Base-by-base conservation (phyloP, 257 asterid species). In the Petrea volubilis region DNA sequence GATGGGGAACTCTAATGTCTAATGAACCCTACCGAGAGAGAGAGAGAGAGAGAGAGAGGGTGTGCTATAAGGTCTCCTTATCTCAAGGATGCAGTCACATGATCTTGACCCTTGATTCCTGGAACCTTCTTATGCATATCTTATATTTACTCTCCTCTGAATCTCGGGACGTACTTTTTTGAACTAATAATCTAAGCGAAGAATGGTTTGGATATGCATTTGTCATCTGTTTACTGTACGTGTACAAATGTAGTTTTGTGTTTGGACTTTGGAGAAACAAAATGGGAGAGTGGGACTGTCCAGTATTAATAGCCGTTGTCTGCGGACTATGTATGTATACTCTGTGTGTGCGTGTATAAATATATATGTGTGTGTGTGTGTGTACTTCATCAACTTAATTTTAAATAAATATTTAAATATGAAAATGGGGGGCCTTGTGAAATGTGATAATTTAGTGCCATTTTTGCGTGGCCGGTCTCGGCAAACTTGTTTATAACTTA, bases 261-360 rank as follows among this genome's bases (percentile, higher is more conserved):
- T 52, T 77, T 67, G 80, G 83, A 82, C 81, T 52, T 77, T 67
- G 80, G 83, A 82, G 70, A 75, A 68, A 57, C 67, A 72, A 67
- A 72, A 76, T 75, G 49, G 78, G 79, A 71, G 57, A 63, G 85
- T 80, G 86, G 86, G 85, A 71, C 87, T 82, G 87, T 60, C 84
- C 83, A 87, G 52, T 83, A 85, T 87, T 85, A 90, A 84, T 87
- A 84, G 87, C 92, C 89, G 89, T 66, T 90, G 96, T 87, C 92
- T 84, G 84, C 94, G 96, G 87, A 68, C 38, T 28, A 28, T 60
- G 33, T 36, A 33, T 56, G 60, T 31, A 8, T 40, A 6, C 14
- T 8, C 9, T 6, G 14, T 40, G 9, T 40, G 5, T 33, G n/a
- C n/a, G n/a, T n/a, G n/a, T 38, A 31, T 38, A 38, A 53, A 33